Conservation (phyloP, 805 yeast species). For the Suhomyces vadensis region DNA sequence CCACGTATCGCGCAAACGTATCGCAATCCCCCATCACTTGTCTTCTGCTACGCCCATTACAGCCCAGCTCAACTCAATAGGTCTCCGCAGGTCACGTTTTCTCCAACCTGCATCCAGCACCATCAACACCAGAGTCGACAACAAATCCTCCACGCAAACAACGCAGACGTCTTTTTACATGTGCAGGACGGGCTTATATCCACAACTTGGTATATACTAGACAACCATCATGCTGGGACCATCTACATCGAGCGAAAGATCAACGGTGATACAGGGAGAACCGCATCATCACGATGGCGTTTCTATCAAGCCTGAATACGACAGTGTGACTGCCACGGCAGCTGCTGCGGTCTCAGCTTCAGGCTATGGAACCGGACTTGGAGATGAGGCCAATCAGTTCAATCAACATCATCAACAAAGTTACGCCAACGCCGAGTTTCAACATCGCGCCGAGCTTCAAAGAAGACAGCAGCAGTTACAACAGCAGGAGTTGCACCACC, state of each 20-base stretch:
- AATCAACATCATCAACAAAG: slow-evolving; percentile 16
- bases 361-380: slow-evolving; percentile 9
- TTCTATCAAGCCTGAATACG: slow-evolving; percentile 14
- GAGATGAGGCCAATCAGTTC: slow-evolving; percentile 13
- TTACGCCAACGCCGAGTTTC: slow-evolving; percentile 18
- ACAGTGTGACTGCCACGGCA: slow-evolving; percentile 19
- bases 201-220: slow-evolving; percentile 5
- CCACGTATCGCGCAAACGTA: not conserved
- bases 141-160: slow-evolving; percentile 7
- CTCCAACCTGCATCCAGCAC: not conserved
- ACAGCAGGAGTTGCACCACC: slow-evolving; percentile 19
- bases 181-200: slow-evolving; percentile 30
- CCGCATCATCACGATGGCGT: slow-evolving; percentile 12
- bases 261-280: slow-evolving; percentile 14
- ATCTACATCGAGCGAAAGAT: slow-evolving; percentile 33
- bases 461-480: slow-evolving; percentile 18
- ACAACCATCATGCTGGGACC: slow-evolving; percentile 27
- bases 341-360: slow-evolving; percentile 14
- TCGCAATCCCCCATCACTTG: not conserved
- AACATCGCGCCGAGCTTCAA: slow-evolving; percentile 22
- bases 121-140: slow-evolving; percentile 7
- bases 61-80: not conserved
- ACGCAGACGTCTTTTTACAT: slow-evolving; percentile 10
- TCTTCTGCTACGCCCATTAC: not conserved
- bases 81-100: not conserved